These are phyloP conservation scores for Acer campestre DNA, from an alignment of 345 rosid species.

Conservation along the genomic window DNA sequence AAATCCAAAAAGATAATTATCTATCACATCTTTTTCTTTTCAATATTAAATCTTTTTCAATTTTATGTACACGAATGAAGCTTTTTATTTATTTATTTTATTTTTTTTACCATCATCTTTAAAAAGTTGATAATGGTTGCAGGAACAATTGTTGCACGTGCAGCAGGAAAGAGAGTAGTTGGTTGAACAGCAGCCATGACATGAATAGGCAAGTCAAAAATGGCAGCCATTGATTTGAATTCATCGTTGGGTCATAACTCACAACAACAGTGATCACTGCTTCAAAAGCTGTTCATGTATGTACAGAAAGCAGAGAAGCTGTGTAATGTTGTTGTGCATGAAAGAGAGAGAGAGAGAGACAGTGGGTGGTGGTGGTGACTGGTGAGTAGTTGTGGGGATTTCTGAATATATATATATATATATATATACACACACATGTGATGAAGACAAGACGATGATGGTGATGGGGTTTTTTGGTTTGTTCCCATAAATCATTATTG, in stretches of 20 bases:
- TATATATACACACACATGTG: constrained; percentile 8
- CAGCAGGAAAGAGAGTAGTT: constrained; percentile 10
- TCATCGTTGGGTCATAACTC: constrained; percentile 25
- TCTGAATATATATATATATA: constrained; percentile 22
- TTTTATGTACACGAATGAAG: neutral
- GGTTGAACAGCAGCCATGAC: neutral
- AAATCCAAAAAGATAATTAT: neutral
- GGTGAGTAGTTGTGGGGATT: neutral
- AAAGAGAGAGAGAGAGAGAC: constrained; percentile 1
- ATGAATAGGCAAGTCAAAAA: constrained; percentile 13
- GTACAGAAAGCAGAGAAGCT: neutral
- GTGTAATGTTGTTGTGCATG: neutral
- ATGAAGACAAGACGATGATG: constrained; percentile 34
- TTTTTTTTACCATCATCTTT: too few relatives aligned
- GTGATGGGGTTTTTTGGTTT: neutral
- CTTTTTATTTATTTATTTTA: too few relatives aligned
- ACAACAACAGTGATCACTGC: neutral
- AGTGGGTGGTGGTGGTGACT: constrained; percentile 1
- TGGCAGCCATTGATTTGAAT: constrained; percentile 22
- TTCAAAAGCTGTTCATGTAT: constrained; percentile 8
- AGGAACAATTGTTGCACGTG: constrained; percentile 3
- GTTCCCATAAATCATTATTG: constrained; percentile 13
- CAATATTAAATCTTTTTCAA: neutral
- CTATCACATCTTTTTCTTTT: neutral
- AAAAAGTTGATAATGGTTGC: neutral